Evolutionary conservation across 306 rosid genomes (phyloP), one percentile per base, ranked within the genome.

Genomic region (Vigna mungo): DNA sequence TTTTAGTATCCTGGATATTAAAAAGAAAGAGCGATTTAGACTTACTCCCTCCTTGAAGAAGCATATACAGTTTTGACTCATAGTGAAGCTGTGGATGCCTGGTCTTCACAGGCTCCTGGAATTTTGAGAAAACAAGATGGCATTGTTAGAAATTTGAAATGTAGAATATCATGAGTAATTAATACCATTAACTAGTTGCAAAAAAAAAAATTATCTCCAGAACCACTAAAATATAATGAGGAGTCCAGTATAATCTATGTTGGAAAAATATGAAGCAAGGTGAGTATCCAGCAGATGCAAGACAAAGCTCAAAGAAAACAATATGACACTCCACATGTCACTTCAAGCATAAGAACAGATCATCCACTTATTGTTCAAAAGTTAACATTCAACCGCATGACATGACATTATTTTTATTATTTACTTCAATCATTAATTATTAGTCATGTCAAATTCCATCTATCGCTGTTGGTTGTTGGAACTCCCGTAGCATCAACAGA

Each of bases 11-110:
- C 60, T 25, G 36, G 61, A 60, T 47, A 54, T 75, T 68, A 60
- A 39, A 75, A 48, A 9, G 37, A 72, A 62, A 80, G 44, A 71
- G 56, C 68, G 46, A 53, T 59, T 43, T 74, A 73, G 13, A 80
- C 91, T 84, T 86, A 95, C 98, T 96, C 87, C 99, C 99, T 91
- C 99, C 99, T 90, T 96, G 99, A 85, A 96, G 96, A 89, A 96
- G 91, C 98, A 93, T 87, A 69, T 96, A 96, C 88, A 96, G 80
- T 82, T 96, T 96, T 71, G 99, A 96, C 84, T 96, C 99, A 89
- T 96, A 96, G 83, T 93, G 98, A 81, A 96, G 99, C 88, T 96
- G 99, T 20, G 99, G 99, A 83, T 96, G 98, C 85, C 88, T 92
- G 85, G 93, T 96, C 92, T 91, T 96, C 75, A 74, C 95, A 81